Percentiles rank a stretch among this genome's conserved stretches.
Conservation (phyloP, 805 yeast genomes). For the Torulaspora quercuum region DNA sequence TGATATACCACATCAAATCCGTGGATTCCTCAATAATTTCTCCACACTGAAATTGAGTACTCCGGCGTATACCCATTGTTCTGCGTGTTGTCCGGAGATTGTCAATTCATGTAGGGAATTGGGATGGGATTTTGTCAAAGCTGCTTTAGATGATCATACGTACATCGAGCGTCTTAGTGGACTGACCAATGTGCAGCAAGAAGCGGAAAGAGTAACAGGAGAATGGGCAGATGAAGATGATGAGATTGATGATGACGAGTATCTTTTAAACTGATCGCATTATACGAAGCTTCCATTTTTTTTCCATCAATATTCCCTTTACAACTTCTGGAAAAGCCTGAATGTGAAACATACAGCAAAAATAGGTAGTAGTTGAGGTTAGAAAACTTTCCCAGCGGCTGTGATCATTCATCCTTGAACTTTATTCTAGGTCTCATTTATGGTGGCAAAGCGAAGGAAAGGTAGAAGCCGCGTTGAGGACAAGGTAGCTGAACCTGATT, state of each 20-base stretch:
- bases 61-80: constrained; percentile 71
- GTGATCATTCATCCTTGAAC: background rate
- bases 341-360: too few species aligned
- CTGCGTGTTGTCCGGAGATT: constrained; percentile 76
- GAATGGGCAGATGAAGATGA: constrained; percentile 30
- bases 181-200: constrained; percentile 63
- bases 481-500: constrained; percentile 13
- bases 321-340: too few species aligned
- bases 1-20: constrained; percentile 78
- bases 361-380: too few species aligned
- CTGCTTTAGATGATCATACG: constrained; percentile 61
- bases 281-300: constrained; percentile 4
- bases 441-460: constrained; percentile 18
- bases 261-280: constrained; percentile 3
- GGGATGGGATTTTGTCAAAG: constrained; percentile 80
- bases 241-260: constrained; percentile 22
- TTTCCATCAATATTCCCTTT: background rate
- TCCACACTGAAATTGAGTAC: constrained; percentile 62
- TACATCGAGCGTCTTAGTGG: constrained; percentile 81
- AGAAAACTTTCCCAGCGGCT: constrained; percentile 1
- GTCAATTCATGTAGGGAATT: constrained; percentile 45
- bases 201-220: constrained; percentile 39
- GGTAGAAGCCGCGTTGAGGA: constrained; percentile 13
- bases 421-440: constrained; percentile 4
- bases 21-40: constrained; percentile 77